Evolutionary conservation across 768 basidiomycete genomes (phyloP), one percentile per base, ranked within the genome.

Genomic region (Macrolepiota fuliginosa): DNA sequence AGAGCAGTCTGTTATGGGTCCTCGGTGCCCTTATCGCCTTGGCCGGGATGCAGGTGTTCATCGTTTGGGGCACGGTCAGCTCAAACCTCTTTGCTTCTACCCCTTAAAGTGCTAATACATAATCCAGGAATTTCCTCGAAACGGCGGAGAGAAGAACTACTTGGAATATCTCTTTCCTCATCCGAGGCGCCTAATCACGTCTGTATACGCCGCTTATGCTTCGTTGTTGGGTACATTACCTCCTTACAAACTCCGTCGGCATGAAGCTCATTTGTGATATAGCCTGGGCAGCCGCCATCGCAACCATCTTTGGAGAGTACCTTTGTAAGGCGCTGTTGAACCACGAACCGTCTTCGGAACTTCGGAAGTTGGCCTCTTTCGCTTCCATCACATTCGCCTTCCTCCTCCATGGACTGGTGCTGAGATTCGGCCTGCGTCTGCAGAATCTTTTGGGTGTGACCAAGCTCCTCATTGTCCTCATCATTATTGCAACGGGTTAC

Each of bases 141-240:
- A 75, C 45, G 86, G 86, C 1, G 87, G 82, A 10, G 86, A 88
- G 71, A 87, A 87, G 67, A 85, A 81, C 42, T 89, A 88, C 64
- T 72, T 88, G 56, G 84, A 86, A 63, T 86, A 77, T 64, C 70
- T 86, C 29, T 87, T 76, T 66, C 74, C 77, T 42, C 74, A 73
- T n/a, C 87, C 86, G 11, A 76, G 72, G 50, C 81, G 78, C 50
- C 73, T 89, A 65, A 74, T 75, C 22, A 81, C 82, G 19, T 42
- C 3, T 3, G 17, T 17, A 4, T 87, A 80, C 62, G 80, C 82
- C 13, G 70, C 76, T n/a, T 82, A 83, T 65, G 78, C 77, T 1
- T 63, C 85, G 1, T 70, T 82, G 22, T 68, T 82, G 11, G 68
- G 85, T 66, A 63, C 19, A 55, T 59, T 25, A 6, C 3, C 7